phyloP scores from a whole-genome alignment of 2,329 filamentous ascomycete genomes.

The Alternaria brassicae region DNA sequence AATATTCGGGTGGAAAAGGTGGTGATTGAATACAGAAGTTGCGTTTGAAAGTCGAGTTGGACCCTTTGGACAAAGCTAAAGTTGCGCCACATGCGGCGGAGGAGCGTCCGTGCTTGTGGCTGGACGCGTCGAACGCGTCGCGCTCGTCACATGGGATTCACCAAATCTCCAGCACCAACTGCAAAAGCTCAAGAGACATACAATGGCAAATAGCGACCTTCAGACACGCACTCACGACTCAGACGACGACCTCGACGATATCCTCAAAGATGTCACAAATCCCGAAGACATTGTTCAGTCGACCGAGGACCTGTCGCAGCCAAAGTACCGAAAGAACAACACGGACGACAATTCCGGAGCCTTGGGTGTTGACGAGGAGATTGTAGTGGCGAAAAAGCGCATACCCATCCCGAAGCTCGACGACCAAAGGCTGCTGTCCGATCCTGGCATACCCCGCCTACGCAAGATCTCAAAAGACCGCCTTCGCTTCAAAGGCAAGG shows the following conservation, averaged over 20 bases:
- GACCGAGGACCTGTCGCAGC: slow-evolving; percentile 28
- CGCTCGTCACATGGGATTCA: neutral
- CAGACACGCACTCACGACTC: slow-evolving; percentile 27
- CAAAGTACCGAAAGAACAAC: slow-evolving; percentile 24
- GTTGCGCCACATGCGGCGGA: slow-evolving; percentile 17
- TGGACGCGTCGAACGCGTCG: slow-evolving; percentile 25
- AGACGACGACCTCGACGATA: slow-evolving; percentile 65
- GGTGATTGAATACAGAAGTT: slow-evolving; percentile 7
- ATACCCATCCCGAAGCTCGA: slow-evolving; percentile 86
- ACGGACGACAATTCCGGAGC: slow-evolving; percentile 52
- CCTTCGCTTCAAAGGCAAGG: slow-evolving; percentile 87
- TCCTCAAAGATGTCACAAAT: slow-evolving; percentile 77
- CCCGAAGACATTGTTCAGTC: slow-evolving; percentile 56
- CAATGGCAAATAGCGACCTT: slow-evolving; percentile 33
- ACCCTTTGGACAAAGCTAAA: slow-evolving; percentile 10
- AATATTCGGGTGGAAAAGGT: neutral
- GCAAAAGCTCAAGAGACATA: neutral
- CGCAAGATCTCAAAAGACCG: slow-evolving; percentile 72
- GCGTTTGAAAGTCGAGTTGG: slow-evolving; percentile 12
- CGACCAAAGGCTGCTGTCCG: slow-evolving; percentile 80
- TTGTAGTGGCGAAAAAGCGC: slow-evolving; percentile 79
- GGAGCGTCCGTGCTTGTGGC: slow-evolving; percentile 20
- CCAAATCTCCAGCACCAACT: neutral
- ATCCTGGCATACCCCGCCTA: slow-evolving; percentile 82
- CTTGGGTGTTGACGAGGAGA: slow-evolving; percentile 84